phyloP scores from a whole-genome alignment of 2,329 filamentous ascomycete species.

The Paracoccidioides brasiliensis region DNA sequence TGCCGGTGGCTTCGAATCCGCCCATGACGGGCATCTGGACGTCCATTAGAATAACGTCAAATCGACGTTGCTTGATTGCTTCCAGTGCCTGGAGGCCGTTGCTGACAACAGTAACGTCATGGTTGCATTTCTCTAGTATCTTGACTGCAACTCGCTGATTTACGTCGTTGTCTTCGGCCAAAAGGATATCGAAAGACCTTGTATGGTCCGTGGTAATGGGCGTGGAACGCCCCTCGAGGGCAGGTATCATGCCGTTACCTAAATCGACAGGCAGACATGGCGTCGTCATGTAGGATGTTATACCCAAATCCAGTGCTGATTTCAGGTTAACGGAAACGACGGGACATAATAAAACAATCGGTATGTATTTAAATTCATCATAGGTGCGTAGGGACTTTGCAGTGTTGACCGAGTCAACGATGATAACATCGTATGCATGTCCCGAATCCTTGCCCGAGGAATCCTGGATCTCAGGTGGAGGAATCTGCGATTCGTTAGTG shows the following conservation, averaged over 20 bases:
- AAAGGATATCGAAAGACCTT: conserved; percentile 84
- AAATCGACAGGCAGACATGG: conserved; percentile 89
- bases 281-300: conserved; percentile 98
- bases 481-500: conserved; percentile 57
- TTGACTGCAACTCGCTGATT: conserved; percentile 94
- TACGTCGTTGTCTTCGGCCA: conserved; percentile 94
- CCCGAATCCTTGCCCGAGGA: conserved; percentile 33
- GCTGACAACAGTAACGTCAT: conserved; percentile 59
- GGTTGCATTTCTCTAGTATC: conserved; percentile 91
- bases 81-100: conserved; percentile 91
- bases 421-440: conserved; percentile 81
- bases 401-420: conserved; percentile 86
- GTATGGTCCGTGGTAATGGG: conserved; percentile 87
- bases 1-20: conserved; percentile 91
- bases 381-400: conserved; percentile 73
- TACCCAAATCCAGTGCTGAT: conserved; percentile 84
- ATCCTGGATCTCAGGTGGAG: conserved; percentile 41
- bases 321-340: conserved; percentile 84
- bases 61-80: conserved; percentile 80
- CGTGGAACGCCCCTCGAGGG: conserved; percentile 82
- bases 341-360: conserved; percentile 82
- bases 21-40: conserved; percentile 99
- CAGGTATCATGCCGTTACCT: conserved; percentile 90
- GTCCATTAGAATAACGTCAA: conserved; percentile 97
- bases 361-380: conserved; percentile 95